Evolutionary conservation across 2,329 filamentous ascomycete genomes (phyloP), one percentile per base, ranked within the genome.

Genomic region (Scedosporium minutisporum): DNA sequence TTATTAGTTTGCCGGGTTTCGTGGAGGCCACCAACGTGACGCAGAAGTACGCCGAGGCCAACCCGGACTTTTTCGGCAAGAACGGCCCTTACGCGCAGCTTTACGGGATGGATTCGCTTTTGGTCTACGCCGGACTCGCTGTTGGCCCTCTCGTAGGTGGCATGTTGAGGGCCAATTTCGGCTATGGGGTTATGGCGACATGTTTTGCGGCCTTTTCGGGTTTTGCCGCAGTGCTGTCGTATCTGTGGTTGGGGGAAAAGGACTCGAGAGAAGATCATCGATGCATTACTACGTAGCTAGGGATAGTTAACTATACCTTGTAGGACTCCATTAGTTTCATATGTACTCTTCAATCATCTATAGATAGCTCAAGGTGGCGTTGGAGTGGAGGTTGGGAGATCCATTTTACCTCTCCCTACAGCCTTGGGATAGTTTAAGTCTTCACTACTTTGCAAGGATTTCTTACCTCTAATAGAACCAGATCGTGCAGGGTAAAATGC

Each of bases 81-180:
- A 29, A 65, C 10, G 64, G 64, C 12, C 64, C 64, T 14, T 65
- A 64, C 18, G 64, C 64, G 14, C 63, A 65, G n/a, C 58, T 65
- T 2, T 62, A 63, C 44, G 44, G 44, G 44, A 18, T 48, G 16
- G 18, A 48, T 2, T 48, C 44, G 44, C 18, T 48, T 3, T 48
- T 21, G 1, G 6, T 21, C 16, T 48, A 21, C n/a, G 2, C 44
- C 9, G 44, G 44, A 12, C 44, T 48, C 14, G 18, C 44, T 7
- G 5, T 48, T 21, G 44, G 44, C 44, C 44, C 44, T 7, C 16
- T 48, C 16, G 16, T 48, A 3, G 18, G 44, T 21, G 44, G 44
- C 44, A 10, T 48, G n/a, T 21, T 48, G 44, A 48, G 44, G 44
- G 16, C 9, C 7, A 48, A 18, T 21, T 48, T 48, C 21, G 44